These are phyloP conservation scores for Dunaliella salina DNA, from an alignment of 163 green algal species.

Conservation along the genomic window DNA sequence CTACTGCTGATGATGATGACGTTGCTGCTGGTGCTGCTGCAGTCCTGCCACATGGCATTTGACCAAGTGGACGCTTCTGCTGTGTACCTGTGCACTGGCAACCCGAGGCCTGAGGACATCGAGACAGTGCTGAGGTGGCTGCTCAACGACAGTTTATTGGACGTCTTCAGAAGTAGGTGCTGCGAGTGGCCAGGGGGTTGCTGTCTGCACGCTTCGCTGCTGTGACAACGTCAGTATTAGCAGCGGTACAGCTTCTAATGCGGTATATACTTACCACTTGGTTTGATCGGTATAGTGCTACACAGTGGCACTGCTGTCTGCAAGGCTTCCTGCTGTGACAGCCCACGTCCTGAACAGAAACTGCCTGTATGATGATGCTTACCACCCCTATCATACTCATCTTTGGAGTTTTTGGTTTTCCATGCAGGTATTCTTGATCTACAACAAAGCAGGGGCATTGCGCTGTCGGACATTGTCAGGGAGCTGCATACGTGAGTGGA, in stretches of 20 bases:
- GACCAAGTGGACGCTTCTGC: constrained; percentile 56
- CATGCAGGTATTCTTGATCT: constrained; percentile 57
- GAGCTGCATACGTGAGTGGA: constrained; percentile 78
- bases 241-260: not conserved
- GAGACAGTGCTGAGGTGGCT: constrained; percentile 66
- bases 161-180: constrained; percentile 59
- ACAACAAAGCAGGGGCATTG: constrained; percentile 78
- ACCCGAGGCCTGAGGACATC: constrained; percentile 84
- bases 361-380: too few species aligned
- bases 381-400: too few species aligned
- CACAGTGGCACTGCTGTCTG: too few species aligned
- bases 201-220: too few species aligned
- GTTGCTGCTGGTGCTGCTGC: constrained; percentile 25
- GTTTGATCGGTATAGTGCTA: too few species aligned
- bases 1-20: too few species aligned
- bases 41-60: constrained; percentile 75
- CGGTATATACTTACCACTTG: not conserved
- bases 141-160: constrained; percentile 79
- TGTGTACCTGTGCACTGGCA: constrained; percentile 88
- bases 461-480: constrained; percentile 87
- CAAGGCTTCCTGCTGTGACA: too few species aligned
- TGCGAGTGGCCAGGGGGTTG: not conserved
- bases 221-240: too few species aligned
- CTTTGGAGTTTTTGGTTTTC: not conserved
- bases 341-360: too few species aligned